Evolutionary conservation across 192 early-diverging fungal species (phyloP).

Genomic region (Rhizophlyctis rosea): DNA sequence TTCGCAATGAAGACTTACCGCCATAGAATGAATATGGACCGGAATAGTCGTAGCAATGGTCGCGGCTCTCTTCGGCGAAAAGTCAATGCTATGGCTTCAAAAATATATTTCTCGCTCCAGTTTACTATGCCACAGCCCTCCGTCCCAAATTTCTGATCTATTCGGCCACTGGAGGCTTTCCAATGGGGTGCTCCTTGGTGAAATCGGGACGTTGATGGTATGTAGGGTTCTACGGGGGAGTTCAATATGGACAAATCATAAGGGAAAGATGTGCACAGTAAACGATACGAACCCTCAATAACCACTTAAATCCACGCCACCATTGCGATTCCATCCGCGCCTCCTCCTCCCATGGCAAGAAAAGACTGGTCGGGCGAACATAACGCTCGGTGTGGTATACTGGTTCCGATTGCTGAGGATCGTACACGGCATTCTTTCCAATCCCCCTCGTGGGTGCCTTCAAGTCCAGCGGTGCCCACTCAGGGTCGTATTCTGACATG

Average conservation of each 20-base stretch:
- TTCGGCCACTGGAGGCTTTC: no score
- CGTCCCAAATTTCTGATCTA: no score
- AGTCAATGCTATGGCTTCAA: no score
- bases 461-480: slow-evolving; percentile 42
- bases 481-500: slow-evolving; percentile 78
- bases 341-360: slow-evolving; percentile 52
- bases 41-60: no score
- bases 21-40: no score
- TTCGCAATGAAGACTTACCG: no score
- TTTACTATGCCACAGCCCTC: no score
- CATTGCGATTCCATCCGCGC: slow-evolving; percentile 41
- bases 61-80: no score
- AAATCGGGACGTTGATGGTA: slow-evolving; percentile 39
- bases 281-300: slow-evolving; percentile 33
- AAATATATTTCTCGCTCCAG: no score
- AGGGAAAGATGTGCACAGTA: background rate
- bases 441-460: slow-evolving; percentile 49
- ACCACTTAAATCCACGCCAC: slow-evolving; percentile 54
- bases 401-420: slow-evolving; percentile 73
- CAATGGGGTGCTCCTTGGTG: slow-evolving; percentile 34
- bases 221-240: slow-evolving; percentile 29
- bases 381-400: slow-evolving; percentile 90
- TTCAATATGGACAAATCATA: background rate
- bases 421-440: slow-evolving; percentile 42
- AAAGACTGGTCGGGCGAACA: slow-evolving; percentile 62